Conservation (phyloP, 1,284 basidiomycete genomes). For the Neolentinus lepideus region DNA sequence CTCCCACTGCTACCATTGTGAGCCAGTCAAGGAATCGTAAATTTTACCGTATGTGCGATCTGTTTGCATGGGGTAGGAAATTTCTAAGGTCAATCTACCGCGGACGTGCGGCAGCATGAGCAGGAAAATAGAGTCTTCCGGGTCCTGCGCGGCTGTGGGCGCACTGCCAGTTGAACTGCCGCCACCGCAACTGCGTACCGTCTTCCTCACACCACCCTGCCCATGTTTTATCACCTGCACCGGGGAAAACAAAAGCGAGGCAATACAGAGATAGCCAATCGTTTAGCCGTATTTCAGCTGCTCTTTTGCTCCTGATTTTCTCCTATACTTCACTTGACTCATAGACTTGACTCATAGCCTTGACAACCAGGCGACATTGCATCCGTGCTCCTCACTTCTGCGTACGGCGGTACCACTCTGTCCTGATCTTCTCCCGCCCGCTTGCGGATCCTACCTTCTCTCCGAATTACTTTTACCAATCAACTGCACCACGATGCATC, state of each 20-base stretch:
- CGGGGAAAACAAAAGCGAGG: not conserved
- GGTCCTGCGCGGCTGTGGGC: not conserved
- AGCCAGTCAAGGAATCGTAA: no score
- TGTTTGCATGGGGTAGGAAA: no score
- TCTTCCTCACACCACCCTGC: not conserved
- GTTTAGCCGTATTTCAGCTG: no score
- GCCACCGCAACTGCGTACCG: not conserved
- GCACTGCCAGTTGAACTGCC: not conserved
- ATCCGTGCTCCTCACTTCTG: not conserved
- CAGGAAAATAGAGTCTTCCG: no score
- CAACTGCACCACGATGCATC: not conserved
- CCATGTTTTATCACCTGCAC: not conserved
- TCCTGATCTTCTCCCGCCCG: not conserved
- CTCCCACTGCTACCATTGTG: no score
- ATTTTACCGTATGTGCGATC: no score
- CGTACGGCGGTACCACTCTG: not conserved
- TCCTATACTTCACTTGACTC: not conserved
- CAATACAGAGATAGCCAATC: not conserved
- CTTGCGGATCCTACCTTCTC: not conserved
- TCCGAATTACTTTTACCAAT: not conserved
- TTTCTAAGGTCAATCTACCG: no score
- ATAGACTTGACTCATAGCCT: slow-evolving; percentile 1
- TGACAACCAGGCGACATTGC: not conserved
- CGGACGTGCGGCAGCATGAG: no score
- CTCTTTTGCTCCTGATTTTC: no score